Evolutionary conservation across 1,284 basidiomycete genomes (phyloP).

Genomic region (Puccinia polysora): DNA sequence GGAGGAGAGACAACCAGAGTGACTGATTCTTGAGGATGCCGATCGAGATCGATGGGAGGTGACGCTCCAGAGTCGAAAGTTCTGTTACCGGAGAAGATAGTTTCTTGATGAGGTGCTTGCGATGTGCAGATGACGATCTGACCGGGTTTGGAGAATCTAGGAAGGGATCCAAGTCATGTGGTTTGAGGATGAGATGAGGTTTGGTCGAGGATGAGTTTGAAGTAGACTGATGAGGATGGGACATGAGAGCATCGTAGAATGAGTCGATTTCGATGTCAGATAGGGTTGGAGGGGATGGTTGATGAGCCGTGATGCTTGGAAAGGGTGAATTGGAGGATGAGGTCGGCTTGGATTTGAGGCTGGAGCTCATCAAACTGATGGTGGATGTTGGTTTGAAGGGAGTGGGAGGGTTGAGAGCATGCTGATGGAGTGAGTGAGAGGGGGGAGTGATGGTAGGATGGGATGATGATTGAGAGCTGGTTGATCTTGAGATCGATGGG

Average conservation of each 20-base stretch:
- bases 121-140: background rate
- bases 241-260: conserved; percentile 37
- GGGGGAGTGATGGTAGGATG: too few relatives aligned
- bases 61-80: background rate
- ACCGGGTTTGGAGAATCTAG: background rate
- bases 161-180: background rate
- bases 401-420: too few relatives aligned
- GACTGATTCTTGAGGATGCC: conserved; percentile 10
- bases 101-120: conserved; percentile 14
- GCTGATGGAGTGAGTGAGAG: too few relatives aligned
- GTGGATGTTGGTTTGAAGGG: too few relatives aligned
- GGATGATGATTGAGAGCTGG: too few relatives aligned
- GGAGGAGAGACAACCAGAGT: conserved; percentile 22
- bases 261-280: background rate
- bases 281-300: background rate
- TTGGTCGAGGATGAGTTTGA: background rate
- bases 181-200: background rate
- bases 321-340: background rate
- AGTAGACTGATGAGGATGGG: background rate
- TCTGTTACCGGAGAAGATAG: conserved; percentile 9
- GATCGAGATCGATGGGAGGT: background rate
- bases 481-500: background rate
- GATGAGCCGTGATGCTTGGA: background rate
- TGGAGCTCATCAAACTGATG: too few relatives aligned
- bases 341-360: background rate